Conservation (phyloP, 176 grass and related monocot species). For the Bonia amplexicaulis region DNA sequence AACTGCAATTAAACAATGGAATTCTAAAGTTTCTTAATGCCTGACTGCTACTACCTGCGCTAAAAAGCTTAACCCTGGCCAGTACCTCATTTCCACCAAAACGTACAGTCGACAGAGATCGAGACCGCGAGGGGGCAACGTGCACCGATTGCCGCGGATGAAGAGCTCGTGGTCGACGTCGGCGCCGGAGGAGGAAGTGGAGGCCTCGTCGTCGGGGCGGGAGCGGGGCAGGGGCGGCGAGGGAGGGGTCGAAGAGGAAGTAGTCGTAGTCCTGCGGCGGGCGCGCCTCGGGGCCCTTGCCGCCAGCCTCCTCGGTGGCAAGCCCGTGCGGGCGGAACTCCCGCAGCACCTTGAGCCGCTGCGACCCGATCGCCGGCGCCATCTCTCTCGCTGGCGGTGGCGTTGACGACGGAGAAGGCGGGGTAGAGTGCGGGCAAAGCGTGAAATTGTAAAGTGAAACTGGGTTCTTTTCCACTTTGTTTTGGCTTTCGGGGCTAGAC, state of each 20-base stretch:
- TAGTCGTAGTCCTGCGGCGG: conserved; percentile 59
- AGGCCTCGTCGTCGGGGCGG: conserved; percentile 15
- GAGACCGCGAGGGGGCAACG: neutral
- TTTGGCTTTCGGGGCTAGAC: too few species aligned
- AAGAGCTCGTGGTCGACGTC: conserved; percentile 95
- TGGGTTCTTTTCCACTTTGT: neutral
- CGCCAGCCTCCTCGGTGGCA: conserved; percentile 58
- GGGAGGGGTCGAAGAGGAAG: conserved; percentile 69
- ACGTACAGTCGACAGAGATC: neutral
- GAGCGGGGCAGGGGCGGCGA: conserved; percentile 40
- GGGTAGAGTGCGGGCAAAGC: neutral
- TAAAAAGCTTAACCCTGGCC: neutral
- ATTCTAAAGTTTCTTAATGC: neutral
- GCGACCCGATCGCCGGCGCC: conserved; percentile 41
- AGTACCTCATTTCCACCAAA: neutral
- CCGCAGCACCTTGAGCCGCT: conserved; percentile 63
- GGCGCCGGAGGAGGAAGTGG: conserved; percentile 35
- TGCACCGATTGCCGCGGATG: conserved; percentile 75
- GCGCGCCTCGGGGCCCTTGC: conserved; percentile 35
- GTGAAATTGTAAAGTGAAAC: neutral
- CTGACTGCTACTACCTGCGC: neutral
- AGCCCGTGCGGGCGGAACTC: conserved; percentile 87
- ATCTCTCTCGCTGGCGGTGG: neutral
- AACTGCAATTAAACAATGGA: neutral
- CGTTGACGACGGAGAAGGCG: neutral